Evolutionary conservation across 2,329 filamentous ascomycete species (phyloP).

Genomic region (Ophiocordyceps unilateralis): DNA sequence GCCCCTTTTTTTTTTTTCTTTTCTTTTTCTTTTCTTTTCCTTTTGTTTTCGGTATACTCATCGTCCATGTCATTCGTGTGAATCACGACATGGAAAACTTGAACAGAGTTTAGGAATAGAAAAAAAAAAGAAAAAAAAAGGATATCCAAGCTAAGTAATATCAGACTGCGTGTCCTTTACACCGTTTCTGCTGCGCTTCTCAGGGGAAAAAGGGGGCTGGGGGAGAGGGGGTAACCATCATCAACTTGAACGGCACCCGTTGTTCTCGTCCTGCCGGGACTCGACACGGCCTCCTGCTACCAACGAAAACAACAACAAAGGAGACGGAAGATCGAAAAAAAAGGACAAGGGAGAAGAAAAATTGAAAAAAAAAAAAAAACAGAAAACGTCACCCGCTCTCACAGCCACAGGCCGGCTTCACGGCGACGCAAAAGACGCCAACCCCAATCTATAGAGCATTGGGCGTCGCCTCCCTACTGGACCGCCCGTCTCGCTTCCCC

Average conservation of each 20-base stretch:
- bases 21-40: too few species aligned
- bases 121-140: too few species aligned
- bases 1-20: too few species aligned
- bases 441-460: conserved; percentile 12
- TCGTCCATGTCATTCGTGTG: too few species aligned
- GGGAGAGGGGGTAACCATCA: too few species aligned
- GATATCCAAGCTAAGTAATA: neutral
- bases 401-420: neutral
- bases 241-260: too few species aligned
- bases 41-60: too few species aligned
- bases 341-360: neutral
- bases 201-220: too few species aligned
- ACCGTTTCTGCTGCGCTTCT: neutral
- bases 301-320: neutral
- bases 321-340: neutral
- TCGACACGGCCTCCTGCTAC: neutral
- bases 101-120: too few species aligned
- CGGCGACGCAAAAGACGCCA: conserved; percentile 2
- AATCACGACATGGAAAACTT: too few species aligned
- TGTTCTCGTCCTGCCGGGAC: neutral
- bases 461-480: conserved; percentile 26
- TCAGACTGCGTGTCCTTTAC: neutral
- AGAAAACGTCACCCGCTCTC: neutral
- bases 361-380: neutral
- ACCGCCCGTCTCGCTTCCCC: conserved; percentile 29